Percentiles rank a stretch among this genome's conserved stretches.
Conservation (phyloP, 257 asterid genomes). For the Rubia yunnanensis region DNA sequence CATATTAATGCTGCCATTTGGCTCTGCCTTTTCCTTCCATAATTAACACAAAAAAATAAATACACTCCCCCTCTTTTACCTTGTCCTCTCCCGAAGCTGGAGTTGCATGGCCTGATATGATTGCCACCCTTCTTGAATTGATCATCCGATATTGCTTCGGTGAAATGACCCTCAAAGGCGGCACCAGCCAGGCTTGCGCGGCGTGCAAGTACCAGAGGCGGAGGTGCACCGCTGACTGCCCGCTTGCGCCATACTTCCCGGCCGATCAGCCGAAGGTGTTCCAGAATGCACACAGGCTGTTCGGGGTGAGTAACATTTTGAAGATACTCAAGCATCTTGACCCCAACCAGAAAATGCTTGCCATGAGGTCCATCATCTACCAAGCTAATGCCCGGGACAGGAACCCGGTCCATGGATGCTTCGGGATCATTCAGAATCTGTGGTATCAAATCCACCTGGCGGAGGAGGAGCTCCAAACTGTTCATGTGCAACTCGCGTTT, state of each 20-base stretch:
- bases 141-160: slow-evolving; percentile 6
- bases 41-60: not conserved
- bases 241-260: slow-evolving; percentile 77
- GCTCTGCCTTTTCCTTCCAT: slow-evolving; percentile 10
- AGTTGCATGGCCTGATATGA: not conserved
- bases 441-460: slow-evolving; percentile 37
- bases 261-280: slow-evolving; percentile 74
- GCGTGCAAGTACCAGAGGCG: slow-evolving; percentile 84
- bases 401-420: slow-evolving; percentile 62
- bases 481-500: slow-evolving; percentile 49
- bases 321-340: slow-evolving; percentile 51
- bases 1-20: slow-evolving; percentile 20
- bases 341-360: slow-evolving; percentile 45
- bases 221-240: slow-evolving; percentile 67
- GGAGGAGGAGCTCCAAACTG: slow-evolving; percentile 60
- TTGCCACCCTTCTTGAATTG: not conserved
- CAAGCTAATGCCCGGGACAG: slow-evolving; percentile 64
- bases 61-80: not conserved
- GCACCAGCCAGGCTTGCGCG: slow-evolving; percentile 91
- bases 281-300: slow-evolving; percentile 63
- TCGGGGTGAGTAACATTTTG: slow-evolving; percentile 68
- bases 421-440: slow-evolving; percentile 44
- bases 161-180: slow-evolving; percentile 75
- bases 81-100: not conserved
- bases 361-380: slow-evolving; percentile 66